phyloP scores from a whole-genome alignment of 306 rosid genomes.

The Prunus mira region DNA sequence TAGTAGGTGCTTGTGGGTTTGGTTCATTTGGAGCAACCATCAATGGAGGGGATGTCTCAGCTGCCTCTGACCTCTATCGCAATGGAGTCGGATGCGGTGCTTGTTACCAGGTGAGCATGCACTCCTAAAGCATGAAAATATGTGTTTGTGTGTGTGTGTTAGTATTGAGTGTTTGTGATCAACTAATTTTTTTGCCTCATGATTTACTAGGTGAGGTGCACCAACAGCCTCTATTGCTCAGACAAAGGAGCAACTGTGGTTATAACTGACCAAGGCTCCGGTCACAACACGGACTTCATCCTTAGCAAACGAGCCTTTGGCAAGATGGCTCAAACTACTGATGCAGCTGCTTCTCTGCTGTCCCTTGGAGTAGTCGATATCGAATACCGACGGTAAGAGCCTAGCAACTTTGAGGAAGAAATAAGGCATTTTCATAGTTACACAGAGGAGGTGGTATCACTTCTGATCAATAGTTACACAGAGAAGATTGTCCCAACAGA shows the following conservation, averaged over 20 bases:
- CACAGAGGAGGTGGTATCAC: too few species aligned
- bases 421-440: too few species aligned
- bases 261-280: constrained; percentile 76
- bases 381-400: constrained; percentile 69
- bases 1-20: constrained; percentile 80
- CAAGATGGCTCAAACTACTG: constrained; percentile 63
- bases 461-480: too few species aligned
- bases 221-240: constrained; percentile 55
- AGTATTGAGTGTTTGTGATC: background rate
- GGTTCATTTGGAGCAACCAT: constrained; percentile 88
- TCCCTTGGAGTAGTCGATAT: constrained; percentile 62
- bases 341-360: constrained; percentile 48
- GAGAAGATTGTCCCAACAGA: too few species aligned
- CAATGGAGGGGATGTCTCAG: constrained; percentile 84
- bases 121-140: background rate
- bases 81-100: constrained; percentile 92
- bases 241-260: constrained; percentile 67
- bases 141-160: background rate
- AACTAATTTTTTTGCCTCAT: background rate
- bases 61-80: constrained; percentile 72
- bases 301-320: constrained; percentile 68
- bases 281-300: constrained; percentile 63
- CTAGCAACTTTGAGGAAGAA: background rate
- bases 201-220: constrained; percentile 64
- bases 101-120: constrained; percentile 72